These are phyloP conservation scores for Anthoceros angustus DNA, from an alignment of 225 moss, liverwort and hornwort genomes.

Conservation along the genomic window DNA sequence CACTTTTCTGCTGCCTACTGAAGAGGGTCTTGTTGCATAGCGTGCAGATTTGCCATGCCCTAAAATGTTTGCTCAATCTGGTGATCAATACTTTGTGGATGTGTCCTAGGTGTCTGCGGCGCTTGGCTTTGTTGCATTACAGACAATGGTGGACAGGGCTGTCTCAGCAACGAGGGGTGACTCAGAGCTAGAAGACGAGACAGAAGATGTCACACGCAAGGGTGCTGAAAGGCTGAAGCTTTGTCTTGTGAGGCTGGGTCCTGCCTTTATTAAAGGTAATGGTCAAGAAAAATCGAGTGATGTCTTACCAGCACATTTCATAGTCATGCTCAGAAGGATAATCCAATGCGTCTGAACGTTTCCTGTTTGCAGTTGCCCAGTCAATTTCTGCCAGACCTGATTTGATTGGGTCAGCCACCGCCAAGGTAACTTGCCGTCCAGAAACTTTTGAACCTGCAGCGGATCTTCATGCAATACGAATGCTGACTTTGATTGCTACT, in stretches of 20 bases:
- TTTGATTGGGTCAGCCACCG: conserved; percentile 69
- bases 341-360: conserved; percentile 6
- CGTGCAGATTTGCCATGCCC: neutral
- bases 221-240: conserved; percentile 58
- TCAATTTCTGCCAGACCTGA: conserved; percentile 92
- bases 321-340: neutral
- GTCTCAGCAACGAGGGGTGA: conserved; percentile 21
- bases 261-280: conserved; percentile 92
- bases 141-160: conserved; percentile 29
- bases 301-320: neutral
- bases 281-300: neutral
- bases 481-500: neutral
- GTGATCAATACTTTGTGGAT: neutral
- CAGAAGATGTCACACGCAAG: conserved; percentile 25
- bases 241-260: conserved; percentile 64
- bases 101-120: conserved; percentile 60
- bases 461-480: neutral
- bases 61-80: neutral
- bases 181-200: conserved; percentile 24
- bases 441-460: neutral
- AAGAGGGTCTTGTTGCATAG: neutral
- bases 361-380: conserved; percentile 61
- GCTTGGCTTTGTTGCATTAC: conserved; percentile 49
- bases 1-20: neutral
- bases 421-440: conserved; percentile 37